A percentile compares a stretch with the other conserved stretches of the same genome.
Conservation (phyloP, 2,329 filamentous ascomycete species). For the Ceratocystis papillata region DNA sequence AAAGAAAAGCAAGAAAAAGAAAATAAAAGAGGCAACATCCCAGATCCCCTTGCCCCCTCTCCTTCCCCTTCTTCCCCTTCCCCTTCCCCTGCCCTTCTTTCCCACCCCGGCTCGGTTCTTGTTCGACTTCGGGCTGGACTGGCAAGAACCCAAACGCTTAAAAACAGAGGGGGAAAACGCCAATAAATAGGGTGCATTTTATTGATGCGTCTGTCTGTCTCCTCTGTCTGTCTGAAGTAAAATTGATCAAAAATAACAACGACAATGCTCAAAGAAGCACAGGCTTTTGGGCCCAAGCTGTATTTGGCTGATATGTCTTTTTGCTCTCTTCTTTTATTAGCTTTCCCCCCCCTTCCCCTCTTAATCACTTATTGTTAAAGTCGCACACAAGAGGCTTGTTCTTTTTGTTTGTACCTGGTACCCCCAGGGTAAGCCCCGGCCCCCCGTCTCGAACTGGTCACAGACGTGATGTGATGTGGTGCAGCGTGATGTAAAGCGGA, state of each 20-base stretch:
- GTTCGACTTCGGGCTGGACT: slow-evolving; percentile 6
- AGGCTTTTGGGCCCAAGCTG: background rate
- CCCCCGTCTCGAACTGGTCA: background rate
- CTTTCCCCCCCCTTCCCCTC: background rate
- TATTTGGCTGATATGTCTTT: background rate
- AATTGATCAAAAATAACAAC: background rate
- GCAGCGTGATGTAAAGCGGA: background rate
- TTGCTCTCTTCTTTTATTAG: background rate
- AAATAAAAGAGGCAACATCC: too few relatives aligned
- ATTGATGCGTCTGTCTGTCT: background rate
- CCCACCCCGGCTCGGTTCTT: slow-evolving; percentile 5
- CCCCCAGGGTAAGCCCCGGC: background rate
- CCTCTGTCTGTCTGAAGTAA: too few relatives aligned
- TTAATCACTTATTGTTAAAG: background rate
- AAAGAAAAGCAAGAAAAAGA: background rate
- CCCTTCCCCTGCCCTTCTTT: slow-evolving; percentile 6
- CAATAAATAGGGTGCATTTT: background rate
- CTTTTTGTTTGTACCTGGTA: background rate
- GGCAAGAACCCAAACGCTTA: slow-evolving; percentile 4
- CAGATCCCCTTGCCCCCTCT: background rate
- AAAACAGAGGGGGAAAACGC: background rate
- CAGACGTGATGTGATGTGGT: slow-evolving; percentile 4
- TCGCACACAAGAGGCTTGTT: slow-evolving; percentile 3
- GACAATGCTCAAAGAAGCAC: background rate
- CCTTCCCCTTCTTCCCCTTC: background rate